Conservation (phyloP, 495 filamentous ascomycete genomes). For the Antarctomyces pellizariae region DNA sequence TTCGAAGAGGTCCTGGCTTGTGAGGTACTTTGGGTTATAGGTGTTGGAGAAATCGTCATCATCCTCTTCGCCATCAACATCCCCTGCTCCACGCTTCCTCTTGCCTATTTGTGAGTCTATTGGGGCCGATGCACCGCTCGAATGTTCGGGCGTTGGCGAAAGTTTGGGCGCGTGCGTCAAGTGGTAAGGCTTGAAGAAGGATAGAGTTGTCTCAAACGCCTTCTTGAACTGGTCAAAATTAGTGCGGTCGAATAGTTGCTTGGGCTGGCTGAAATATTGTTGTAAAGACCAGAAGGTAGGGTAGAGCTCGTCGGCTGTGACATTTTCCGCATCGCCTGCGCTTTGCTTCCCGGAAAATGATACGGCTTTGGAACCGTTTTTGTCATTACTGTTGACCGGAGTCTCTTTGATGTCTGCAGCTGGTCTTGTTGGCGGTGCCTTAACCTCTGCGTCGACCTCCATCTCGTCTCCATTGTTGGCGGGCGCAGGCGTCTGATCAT, state of each 20-base stretch:
- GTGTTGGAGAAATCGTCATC: constrained; percentile 39
- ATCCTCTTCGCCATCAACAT: constrained; percentile 34
- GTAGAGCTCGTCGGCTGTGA: constrained; percentile 56
- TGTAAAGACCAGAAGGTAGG: constrained; percentile 89
- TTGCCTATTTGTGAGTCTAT: constrained; percentile 45
- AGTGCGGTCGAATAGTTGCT: constrained; percentile 43
- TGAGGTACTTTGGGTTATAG: constrained; percentile 94
- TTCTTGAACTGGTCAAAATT: constrained; percentile 56
- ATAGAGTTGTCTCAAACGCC: constrained; percentile 54
- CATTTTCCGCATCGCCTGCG: constrained; percentile 14
- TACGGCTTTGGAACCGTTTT: constrained; percentile 24
- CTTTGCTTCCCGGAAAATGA: constrained; percentile 24
- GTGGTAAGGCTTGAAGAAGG: constrained; percentile 46
- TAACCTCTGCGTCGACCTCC: constrained; percentile 31
- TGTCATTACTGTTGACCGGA: constrained; percentile 8
- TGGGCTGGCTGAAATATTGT: constrained; percentile 74
- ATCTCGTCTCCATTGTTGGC: constrained; percentile 33
- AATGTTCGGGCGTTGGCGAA: too few species aligned
- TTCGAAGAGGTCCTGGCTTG: constrained; percentile 81
- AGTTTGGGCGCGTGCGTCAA: too few species aligned
- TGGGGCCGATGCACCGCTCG: constrained; percentile 26
- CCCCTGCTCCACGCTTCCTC: constrained; percentile 41
- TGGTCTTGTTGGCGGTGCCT: constrained; percentile 8
- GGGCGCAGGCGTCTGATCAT: constrained; percentile 32
- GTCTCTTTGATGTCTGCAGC: constrained; percentile 10